phyloP scores from a whole-genome alignment of 164 flowering plant species.

The Brasenia schreberi region DNA sequence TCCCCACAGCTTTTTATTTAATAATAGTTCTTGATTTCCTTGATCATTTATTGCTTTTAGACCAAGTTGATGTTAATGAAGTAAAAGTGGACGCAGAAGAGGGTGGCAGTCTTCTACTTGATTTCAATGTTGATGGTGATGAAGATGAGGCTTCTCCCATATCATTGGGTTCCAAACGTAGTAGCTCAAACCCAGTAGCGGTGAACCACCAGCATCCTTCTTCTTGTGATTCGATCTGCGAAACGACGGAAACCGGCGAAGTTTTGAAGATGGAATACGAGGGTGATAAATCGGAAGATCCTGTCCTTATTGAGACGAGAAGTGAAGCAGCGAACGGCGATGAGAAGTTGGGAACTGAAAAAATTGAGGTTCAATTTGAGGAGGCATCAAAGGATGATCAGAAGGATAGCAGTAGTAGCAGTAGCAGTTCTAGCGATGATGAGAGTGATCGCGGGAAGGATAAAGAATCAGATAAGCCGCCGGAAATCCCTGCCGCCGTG shows the following conservation, averaged over 20 bases:
- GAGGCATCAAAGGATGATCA: slow-evolving; percentile 4
- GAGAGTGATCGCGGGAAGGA: neutral
- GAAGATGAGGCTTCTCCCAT: slow-evolving; percentile 5
- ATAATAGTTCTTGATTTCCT: neutral
- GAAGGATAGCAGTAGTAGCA: neutral
- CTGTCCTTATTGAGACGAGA: neutral
- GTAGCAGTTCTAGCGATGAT: slow-evolving; percentile 23
- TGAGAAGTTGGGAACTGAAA: slow-evolving; percentile 2
- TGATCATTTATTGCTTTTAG: neutral
- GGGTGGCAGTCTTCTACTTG: neutral
- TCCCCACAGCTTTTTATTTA: too few relatives aligned
- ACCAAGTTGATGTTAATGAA: neutral
- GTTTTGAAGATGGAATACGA: too few relatives aligned
- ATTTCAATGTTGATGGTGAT: slow-evolving; percentile 4
- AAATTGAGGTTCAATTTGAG: slow-evolving; percentile 6
- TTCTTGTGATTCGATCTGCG: neutral
- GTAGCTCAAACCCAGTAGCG: neutral
- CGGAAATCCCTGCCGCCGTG: neutral
- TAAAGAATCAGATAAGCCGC: slow-evolving; percentile 2
- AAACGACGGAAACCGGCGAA: slow-evolving; percentile 6
- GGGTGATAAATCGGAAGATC: neutral
- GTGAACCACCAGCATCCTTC: neutral
- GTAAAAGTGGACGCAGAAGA: neutral
- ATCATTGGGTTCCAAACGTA: neutral
- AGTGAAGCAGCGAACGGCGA: neutral